Conservation (phyloP, 805 yeast species). For the Cyberlindnera misumaiensis region DNA sequence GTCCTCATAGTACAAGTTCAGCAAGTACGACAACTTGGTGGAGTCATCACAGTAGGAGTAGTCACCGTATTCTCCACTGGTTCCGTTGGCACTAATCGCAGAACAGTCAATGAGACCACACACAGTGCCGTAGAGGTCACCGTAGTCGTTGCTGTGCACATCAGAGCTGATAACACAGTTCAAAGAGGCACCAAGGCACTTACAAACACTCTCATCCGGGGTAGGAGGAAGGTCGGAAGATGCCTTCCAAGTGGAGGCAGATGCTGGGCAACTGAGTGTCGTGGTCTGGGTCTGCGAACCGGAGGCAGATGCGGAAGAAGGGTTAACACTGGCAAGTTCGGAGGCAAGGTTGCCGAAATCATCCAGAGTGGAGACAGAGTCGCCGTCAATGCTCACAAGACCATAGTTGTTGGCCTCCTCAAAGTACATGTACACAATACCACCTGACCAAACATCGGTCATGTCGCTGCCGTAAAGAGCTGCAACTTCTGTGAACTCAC, state of each 20-base stretch:
- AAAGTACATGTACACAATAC: slow-evolving; percentile 87
- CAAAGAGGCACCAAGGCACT: slow-evolving; percentile 48
- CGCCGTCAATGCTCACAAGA: slow-evolving; percentile 49
- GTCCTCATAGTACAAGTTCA: slow-evolving; percentile 58
- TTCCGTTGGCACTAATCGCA: slow-evolving; percentile 56
- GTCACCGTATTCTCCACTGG: slow-evolving; percentile 64
- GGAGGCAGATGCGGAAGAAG: slow-evolving; percentile 33
- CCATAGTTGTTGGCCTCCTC: slow-evolving; percentile 83
- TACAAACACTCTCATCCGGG: slow-evolving; percentile 60
- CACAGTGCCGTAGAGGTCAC: slow-evolving; percentile 47
- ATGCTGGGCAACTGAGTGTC: slow-evolving; percentile 40
- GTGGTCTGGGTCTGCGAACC: slow-evolving; percentile 31
- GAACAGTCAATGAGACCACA: slow-evolving; percentile 57
- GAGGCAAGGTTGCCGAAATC: slow-evolving; percentile 55
- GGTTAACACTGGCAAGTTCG: slow-evolving; percentile 46
- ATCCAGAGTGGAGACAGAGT: slow-evolving; percentile 47
- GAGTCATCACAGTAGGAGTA: slow-evolving; percentile 65
- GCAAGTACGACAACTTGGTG: slow-evolving; percentile 59
- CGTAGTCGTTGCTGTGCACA: slow-evolving; percentile 50
- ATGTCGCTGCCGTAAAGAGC: slow-evolving; percentile 60
- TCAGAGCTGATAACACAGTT: slow-evolving; percentile 51
- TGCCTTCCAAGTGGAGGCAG: slow-evolving; percentile 58
- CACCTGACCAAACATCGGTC: slow-evolving; percentile 93
- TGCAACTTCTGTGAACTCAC: slow-evolving; percentile 69
- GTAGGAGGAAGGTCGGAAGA: slow-evolving; percentile 68